Base-by-base conservation (phyloP, 805 yeast genomes). In the Limtongia smithiae region DNA sequence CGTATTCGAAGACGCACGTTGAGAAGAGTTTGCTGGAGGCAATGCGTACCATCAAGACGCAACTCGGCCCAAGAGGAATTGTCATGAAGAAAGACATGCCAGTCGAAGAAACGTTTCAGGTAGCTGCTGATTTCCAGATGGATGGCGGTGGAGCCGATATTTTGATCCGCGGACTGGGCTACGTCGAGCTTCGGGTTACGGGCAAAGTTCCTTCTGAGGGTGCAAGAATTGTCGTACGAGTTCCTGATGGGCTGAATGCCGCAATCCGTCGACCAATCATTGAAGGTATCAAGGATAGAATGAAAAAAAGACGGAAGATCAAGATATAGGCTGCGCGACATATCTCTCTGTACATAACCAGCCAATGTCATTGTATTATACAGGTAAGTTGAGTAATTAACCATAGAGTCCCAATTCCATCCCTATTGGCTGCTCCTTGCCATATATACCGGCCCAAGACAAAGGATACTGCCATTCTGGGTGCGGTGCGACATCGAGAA, bases 361-460 rank as follows among this genome's bases (percentile, higher is more conserved):
- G n/a, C n/a, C n/a, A n/a, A n/a, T n/a, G n/a, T n/a, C n/a, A n/a
- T n/a, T n/a, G n/a, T n/a, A n/a, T n/a, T n/a, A n/a, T n/a, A n/a
- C n/a, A n/a, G 41, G 8, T 22, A 38, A 38, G 8, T 9, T 12
- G 44, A 30, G 8, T 33, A 28, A 40, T 9, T 57, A 82, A 30
- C 84, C 81, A 59, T 76, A 90, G 28, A 90, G 66, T 1, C 96
- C 96, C 38, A 81, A 82, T 61, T 88, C 95, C 55, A 83, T 65
- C 0, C 93, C 83, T 24, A 71, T 54, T 0, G 91, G 87, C 2
- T 80, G 68, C 2, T 81, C 80, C 58, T 74, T 79, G 1, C 97
- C 97, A 61, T 90, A 90, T 0, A 85, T 83, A 2, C 95, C 88
- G 6, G 65, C 64, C 97, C 97, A 90, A 32, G 95, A 85, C 14